These are phyloP conservation scores for Paraphoma sp. DNA, from an alignment of 2,329 filamentous ascomycete genomes.

Conservation along the genomic window DNA sequence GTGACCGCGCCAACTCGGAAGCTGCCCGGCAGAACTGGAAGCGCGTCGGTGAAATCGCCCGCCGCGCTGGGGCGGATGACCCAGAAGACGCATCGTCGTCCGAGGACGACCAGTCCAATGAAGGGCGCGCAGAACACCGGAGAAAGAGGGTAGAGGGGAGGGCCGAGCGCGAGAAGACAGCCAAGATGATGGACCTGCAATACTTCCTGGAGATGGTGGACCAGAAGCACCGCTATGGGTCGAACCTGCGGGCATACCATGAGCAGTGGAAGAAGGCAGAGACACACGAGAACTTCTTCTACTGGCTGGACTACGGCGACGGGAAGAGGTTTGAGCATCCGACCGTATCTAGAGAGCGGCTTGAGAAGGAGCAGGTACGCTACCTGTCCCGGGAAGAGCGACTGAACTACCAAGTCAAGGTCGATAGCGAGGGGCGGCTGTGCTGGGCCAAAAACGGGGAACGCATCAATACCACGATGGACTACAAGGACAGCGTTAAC, in stretches of 20 bases:
- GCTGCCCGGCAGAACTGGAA: conserved; percentile 75
- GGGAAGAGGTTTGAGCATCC: conserved; percentile 74
- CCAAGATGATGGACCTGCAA: conserved; percentile 82
- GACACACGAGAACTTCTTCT: conserved; percentile 89
- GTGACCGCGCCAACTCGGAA: conserved; percentile 37
- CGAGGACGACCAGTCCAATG: conserved; percentile 46
- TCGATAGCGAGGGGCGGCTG: conserved; percentile 77
- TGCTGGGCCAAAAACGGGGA: conserved; percentile 85
- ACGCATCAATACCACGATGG: conserved; percentile 75
- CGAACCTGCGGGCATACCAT: conserved; percentile 82
- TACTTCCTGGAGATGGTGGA: conserved; percentile 90
- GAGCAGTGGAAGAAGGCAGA: conserved; percentile 79
- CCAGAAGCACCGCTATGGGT: conserved; percentile 84
- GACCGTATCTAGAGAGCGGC: conserved; percentile 73
- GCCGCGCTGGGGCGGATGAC: conserved; percentile 74
- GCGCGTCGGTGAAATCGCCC: conserved; percentile 72
- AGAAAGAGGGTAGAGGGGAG: conserved; percentile 57
- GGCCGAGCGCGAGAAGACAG: conserved; percentile 66
- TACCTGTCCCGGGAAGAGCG: conserved; percentile 86
- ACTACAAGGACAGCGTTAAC: conserved; percentile 80
- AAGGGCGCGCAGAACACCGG: conserved; percentile 42
- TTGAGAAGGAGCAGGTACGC: conserved; percentile 81
- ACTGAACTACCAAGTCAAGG: conserved; percentile 77
- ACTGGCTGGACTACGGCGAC: conserved; percentile 86
- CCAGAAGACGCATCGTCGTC: conserved; percentile 57